Percentiles rank a stretch among this genome's conserved stretches.
Conservation (phyloP, 306 rosid species). For the Geum urbanum region DNA sequence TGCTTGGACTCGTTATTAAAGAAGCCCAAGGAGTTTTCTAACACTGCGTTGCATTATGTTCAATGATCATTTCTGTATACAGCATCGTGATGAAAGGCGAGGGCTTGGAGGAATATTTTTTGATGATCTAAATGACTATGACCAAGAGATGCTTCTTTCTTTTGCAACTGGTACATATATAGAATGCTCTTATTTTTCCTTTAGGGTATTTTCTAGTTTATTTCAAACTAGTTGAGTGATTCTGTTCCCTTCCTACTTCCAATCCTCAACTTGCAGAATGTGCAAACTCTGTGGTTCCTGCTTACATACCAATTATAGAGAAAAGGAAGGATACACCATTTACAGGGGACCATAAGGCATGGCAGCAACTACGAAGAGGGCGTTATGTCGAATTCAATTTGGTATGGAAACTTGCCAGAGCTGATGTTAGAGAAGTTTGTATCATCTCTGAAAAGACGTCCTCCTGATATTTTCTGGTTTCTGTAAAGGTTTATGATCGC, state of each 20-base stretch:
- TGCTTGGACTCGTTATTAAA: neutral
- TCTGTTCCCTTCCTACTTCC: slow-evolving; percentile 15
- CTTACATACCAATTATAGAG: slow-evolving; percentile 87
- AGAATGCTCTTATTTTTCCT: slow-evolving; percentile 11
- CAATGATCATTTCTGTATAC: slow-evolving; percentile 28
- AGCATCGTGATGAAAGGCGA: slow-evolving; percentile 94
- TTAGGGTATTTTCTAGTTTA: neutral
- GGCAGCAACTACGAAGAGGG: slow-evolving; percentile 97
- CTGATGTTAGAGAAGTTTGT: neutral
- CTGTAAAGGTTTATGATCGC: slow-evolving; percentile 79
- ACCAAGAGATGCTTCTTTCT: slow-evolving; percentile 97
- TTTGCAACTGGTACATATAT: slow-evolving; percentile 77
- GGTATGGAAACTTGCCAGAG: slow-evolving; percentile 40
- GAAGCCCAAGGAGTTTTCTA: neutral
- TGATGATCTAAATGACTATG: slow-evolving; percentile 88
- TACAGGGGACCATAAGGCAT: slow-evolving; percentile 74
- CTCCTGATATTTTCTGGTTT: slow-evolving; percentile 3
- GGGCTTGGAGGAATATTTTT: slow-evolving; percentile 99
- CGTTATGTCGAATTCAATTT: slow-evolving; percentile 93
- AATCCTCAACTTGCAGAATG: slow-evolving; percentile 58
- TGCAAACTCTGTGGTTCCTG: slow-evolving; percentile 89
- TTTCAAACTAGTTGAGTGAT: neutral
- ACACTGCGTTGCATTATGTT: slow-evolving; percentile 12
- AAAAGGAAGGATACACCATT: slow-evolving; percentile 79
- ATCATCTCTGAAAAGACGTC: slow-evolving; percentile 1